phyloP scores from a whole-genome alignment of 768 basidiomycete genomes.

The Boletus edulis region DNA sequence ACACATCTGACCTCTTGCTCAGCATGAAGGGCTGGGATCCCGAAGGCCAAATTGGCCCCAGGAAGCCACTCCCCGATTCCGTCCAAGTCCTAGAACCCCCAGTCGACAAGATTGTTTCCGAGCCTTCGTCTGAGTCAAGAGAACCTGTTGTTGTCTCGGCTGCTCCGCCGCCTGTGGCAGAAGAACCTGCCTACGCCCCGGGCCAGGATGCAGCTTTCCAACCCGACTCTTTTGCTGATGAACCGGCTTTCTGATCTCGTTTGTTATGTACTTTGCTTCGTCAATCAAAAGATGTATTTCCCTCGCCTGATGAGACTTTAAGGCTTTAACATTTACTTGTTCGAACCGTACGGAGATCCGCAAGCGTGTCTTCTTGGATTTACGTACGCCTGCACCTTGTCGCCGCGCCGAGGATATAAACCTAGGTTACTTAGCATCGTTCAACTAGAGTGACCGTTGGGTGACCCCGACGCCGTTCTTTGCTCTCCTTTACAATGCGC shows the following conservation, averaged over 20 bases:
- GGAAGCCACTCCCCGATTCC: constrained; percentile 92
- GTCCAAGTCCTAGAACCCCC: constrained; percentile 89
- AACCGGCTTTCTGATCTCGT: constrained; percentile 55
- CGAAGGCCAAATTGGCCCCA: constrained; percentile 84
- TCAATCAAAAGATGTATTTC: constrained; percentile 15
- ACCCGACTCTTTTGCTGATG: constrained; percentile 45
- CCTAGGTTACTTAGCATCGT: too few species aligned
- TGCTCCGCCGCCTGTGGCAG: constrained; percentile 49
- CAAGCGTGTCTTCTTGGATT: neutral
- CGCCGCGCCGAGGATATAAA: neutral
- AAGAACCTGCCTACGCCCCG: constrained; percentile 41
- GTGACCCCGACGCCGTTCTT: neutral
- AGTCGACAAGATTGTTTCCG: constrained; percentile 84
- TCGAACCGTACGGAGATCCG: too few species aligned
- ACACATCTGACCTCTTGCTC: constrained; percentile 14
- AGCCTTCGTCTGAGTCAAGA: constrained; percentile 87
- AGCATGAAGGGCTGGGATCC: constrained; percentile 98
- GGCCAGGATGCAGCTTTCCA: constrained; percentile 32
- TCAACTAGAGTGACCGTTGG: neutral
- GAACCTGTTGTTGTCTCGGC: constrained; percentile 57
- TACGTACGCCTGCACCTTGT: neutral
- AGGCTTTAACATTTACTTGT: too few species aligned
- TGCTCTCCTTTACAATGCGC: constrained; percentile 19
- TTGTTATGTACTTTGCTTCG: constrained; percentile 16
- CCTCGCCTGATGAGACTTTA: neutral